A percentile compares a stretch with the other conserved stretches of the same genome.
Evolutionary conservation across 2,329 filamentous ascomycete genomes (phyloP).

Genomic region (Curvularia spicifera): DNA sequence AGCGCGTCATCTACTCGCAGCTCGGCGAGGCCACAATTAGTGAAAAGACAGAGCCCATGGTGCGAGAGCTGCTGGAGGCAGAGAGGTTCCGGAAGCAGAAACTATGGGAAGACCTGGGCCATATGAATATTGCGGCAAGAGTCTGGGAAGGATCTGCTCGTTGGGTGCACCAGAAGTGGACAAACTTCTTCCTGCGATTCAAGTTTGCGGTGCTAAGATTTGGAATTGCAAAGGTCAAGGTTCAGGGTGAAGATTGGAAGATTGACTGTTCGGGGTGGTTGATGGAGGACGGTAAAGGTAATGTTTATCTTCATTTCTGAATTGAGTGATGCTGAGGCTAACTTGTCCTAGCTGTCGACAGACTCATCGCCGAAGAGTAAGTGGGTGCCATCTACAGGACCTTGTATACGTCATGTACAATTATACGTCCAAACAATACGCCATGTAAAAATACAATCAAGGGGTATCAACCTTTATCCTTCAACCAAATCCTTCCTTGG

Average conservation of each 20-base stretch:
- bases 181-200: slow-evolving; percentile 45
- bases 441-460: slow-evolving; percentile 1
- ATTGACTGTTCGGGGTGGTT: slow-evolving; percentile 46
- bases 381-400: not conserved
- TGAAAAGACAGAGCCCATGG: slow-evolving; percentile 43
- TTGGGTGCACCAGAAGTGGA: slow-evolving; percentile 46
- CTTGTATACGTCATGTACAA: not conserved
- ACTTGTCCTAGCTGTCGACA: slow-evolving; percentile 39
- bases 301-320: not conserved
- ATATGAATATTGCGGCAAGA: slow-evolving; percentile 30
- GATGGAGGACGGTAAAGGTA: slow-evolving; percentile 46
- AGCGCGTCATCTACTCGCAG: slow-evolving; percentile 38
- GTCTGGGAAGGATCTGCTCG: slow-evolving; percentile 40
- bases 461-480: not conserved
- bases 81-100: slow-evolving; percentile 36
- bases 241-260: slow-evolving; percentile 45
- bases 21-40: slow-evolving; percentile 38
- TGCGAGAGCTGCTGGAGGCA: slow-evolving; percentile 40
- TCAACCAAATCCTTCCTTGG: too few species aligned
- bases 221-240: slow-evolving; percentile 40
- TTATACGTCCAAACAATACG: not conserved
- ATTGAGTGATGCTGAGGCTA: slow-evolving; percentile 2
- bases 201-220: slow-evolving; percentile 46
- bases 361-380: slow-evolving; percentile 40
- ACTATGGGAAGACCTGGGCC: slow-evolving; percentile 36